Base-by-base conservation (phyloP, 2,329 filamentous ascomycete genomes). In the Aspergillus ochraceus region DNA sequence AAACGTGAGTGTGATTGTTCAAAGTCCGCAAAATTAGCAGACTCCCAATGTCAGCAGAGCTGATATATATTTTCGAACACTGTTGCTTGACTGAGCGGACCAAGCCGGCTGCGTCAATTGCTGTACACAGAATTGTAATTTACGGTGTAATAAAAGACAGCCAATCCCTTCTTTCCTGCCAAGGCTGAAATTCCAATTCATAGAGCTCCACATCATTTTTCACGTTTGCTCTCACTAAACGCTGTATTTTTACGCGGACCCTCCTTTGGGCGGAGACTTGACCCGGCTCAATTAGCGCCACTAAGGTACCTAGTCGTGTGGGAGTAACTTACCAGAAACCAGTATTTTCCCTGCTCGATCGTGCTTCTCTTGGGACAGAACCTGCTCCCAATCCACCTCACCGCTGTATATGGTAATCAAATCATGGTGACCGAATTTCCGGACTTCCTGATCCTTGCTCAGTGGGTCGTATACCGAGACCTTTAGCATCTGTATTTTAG, bases 161-260 rank as follows among this genome's bases (percentile, higher is more conserved):
- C 57, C 50, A 49, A 39, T 49, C 50, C 26, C 51, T 19, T 52
- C 52, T 64, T 32, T 57, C 36, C 47, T 58, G 50, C 67, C 54
- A 69, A 32, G 62, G 64, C 56, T 69, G 62, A 55, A 69, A 69
- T 53, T 69, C 61, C 45, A 62, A 55, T 56, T 69, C 60, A 39
- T 64, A 66, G 29, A 69, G 51, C 49, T 67, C 62, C 20, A 69
- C 57, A 14, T 61, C 49, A 39, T 54, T 32, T 19, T 55, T 10
- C 45, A 63, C 50, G 45, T 57, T 50, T 26, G 36, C 49, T 17
- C 60, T 55, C 32, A 66, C 61, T 19, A 65, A 56, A 19, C 57
- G 52, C 30, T 62, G 51, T 14, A 68, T 64, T 24, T 36, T 47
- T 42, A 49, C 45, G 29, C 63, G 59, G 45, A 66, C 53, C 26